Conservation (phyloP, 306 rosid genomes). For the Prinsepia uniflora region DNA sequence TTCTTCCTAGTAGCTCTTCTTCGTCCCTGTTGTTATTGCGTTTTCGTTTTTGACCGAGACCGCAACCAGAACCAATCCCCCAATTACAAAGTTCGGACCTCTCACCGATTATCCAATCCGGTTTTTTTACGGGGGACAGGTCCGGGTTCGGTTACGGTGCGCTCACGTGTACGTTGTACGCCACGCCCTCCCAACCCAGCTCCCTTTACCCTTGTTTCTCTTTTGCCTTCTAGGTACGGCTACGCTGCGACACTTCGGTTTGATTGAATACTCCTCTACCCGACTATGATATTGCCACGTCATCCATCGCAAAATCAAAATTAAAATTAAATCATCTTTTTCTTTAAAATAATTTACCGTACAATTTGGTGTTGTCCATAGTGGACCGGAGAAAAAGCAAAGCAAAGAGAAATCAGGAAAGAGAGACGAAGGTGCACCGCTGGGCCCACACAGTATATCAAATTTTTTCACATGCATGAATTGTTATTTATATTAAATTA, state of each 20-base stretch:
- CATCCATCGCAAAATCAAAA: not conserved
- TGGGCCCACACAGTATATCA: not conserved
- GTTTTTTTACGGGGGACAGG: slow-evolving; percentile 45
- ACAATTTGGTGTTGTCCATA: not conserved
- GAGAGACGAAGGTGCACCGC: not conserved
- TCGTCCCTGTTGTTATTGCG: slow-evolving; percentile 28
- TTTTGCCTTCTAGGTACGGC: not conserved
- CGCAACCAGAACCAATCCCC: slow-evolving; percentile 40
- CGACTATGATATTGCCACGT: slow-evolving; percentile 23
- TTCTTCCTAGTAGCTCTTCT: slow-evolving; percentile 22
- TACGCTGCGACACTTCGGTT: not conserved
- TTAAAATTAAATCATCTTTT: no score
- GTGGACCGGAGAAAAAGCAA: not conserved
- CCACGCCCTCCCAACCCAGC: slow-evolving; percentile 10
- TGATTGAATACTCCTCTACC: no score
- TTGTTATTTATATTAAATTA: no score
- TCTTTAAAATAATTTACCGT: not conserved
- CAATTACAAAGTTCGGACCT: slow-evolving; percentile 58
- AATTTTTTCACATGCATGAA: not conserved
- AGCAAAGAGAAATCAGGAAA: not conserved
- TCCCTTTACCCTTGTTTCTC: no score
- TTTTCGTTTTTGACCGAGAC: slow-evolving; percentile 49
- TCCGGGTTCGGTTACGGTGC: slow-evolving; percentile 70
- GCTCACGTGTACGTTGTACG: slow-evolving; percentile 32
- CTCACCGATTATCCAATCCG: slow-evolving; percentile 54